Evolutionary conservation across 2,329 filamentous ascomycete species (phyloP).

Genomic region (Fusarium pilosicola): DNA sequence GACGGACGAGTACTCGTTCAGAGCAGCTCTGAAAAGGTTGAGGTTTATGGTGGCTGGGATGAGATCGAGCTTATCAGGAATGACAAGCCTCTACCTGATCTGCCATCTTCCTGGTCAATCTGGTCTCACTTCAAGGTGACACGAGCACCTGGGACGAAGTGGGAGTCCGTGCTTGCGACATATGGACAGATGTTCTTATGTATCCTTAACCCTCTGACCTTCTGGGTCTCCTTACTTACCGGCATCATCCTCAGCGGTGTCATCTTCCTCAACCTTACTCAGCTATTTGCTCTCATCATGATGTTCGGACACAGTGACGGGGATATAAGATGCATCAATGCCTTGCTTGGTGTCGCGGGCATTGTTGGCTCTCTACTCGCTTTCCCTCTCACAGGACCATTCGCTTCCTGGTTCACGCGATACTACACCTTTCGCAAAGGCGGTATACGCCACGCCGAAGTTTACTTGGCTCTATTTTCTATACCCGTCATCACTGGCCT

Average conservation of each 20-base stretch:
- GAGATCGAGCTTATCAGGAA: neutral
- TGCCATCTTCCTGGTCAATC: neutral
- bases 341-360: neutral
- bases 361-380: constrained; percentile 12
- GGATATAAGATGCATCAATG: neutral
- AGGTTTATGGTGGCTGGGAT: constrained; percentile 21
- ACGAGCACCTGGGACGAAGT: constrained; percentile 12
- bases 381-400: constrained; percentile 9
- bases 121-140: constrained; percentile 9
- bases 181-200: constrained; percentile 36
- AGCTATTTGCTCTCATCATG: neutral
- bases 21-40: constrained; percentile 14
- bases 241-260: constrained; percentile 27
- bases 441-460: constrained; percentile 28
- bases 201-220: constrained; percentile 32
- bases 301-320: neutral
- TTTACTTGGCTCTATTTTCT: constrained; percentile 11
- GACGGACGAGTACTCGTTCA: constrained; percentile 20
- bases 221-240: constrained; percentile 31
- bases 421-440: constrained; percentile 9
- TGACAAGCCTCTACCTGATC: constrained; percentile 9
- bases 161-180: constrained; percentile 8
- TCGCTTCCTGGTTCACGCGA: constrained; percentile 26
- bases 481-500: constrained; percentile 11
- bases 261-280: constrained; percentile 21